Conservation (phyloP, 208 protist genomes). For the Trypanosoma platydactyli region DNA sequence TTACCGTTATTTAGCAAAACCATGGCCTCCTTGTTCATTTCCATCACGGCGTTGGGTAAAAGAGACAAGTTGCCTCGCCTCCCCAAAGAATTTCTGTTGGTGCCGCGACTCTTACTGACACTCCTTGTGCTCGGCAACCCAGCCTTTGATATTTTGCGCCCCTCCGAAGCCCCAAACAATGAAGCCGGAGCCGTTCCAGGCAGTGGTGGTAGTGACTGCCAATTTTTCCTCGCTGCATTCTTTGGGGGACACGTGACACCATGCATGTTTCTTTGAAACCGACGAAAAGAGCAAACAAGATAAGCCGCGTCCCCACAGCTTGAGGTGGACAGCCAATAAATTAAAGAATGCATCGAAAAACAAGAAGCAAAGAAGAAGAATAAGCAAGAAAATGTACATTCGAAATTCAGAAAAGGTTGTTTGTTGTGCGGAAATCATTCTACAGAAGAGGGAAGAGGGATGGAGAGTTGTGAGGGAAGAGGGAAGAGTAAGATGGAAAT, state of each 20-base stretch:
- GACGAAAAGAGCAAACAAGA: background rate
- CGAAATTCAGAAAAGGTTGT: too few species aligned
- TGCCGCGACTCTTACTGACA: background rate
- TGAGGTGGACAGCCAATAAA: constrained; percentile 8
- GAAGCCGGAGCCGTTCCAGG: background rate
- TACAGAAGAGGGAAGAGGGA: too few species aligned
- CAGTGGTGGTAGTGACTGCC: constrained; percentile 2
- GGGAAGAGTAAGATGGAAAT: too few species aligned
- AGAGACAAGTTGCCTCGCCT: too few species aligned
- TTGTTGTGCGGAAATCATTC: too few species aligned
- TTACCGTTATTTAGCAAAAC: constrained; percentile 46
- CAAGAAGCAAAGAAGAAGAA: constrained; percentile 15
- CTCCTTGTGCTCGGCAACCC: background rate
- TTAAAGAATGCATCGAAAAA: constrained; percentile 18
- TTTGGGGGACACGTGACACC: constrained; percentile 11
- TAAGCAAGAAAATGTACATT: background rate
- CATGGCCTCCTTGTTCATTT: constrained; percentile 76
- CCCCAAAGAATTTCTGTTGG: background rate
- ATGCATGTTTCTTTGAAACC: constrained; percentile 2
- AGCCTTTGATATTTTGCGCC: background rate
- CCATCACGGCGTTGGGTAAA: constrained; percentile 33
- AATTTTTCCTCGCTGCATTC: background rate
- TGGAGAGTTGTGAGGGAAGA: too few species aligned
- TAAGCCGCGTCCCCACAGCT: background rate
- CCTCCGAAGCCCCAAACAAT: too few species aligned